A percentile compares a stretch with the other conserved stretches of the same genome.
Conservation (phyloP, 202 grass and related monocot genomes). For the Carex arenaria region DNA sequence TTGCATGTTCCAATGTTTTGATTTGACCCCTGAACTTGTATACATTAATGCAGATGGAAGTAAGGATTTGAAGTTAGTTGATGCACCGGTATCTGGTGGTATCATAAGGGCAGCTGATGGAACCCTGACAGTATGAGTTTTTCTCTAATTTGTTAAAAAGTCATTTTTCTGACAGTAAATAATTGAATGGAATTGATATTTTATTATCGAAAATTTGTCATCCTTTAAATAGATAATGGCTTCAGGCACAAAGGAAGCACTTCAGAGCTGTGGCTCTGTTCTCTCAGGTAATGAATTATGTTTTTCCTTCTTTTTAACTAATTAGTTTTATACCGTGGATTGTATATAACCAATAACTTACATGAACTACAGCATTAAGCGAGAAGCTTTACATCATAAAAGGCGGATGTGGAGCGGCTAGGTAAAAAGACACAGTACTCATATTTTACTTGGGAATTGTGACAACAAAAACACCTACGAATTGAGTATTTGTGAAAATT, state of each 20-base stretch:
- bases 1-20: neutral
- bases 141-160: neutral
- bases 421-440: constrained; percentile 39
- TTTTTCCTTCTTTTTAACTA: constrained; percentile 17
- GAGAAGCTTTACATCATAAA: constrained; percentile 96
- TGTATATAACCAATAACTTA: constrained; percentile 3
- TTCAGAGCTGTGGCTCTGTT: constrained; percentile 50
- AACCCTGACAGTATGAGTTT: constrained; percentile 62
- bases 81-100: constrained; percentile 94
- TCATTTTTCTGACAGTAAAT: neutral
- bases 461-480: neutral
- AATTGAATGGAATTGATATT: neutral
- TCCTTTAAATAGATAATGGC: constrained; percentile 70
- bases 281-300: constrained; percentile 56
- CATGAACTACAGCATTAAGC: constrained; percentile 59
- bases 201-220: constrained; percentile 16
- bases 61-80: constrained; percentile 64
- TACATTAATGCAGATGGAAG: constrained; percentile 51
- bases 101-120: constrained; percentile 91
- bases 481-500: neutral
- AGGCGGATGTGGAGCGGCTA: constrained; percentile 98
- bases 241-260: constrained; percentile 80
- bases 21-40: neutral
- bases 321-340: neutral
- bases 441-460: constrained; percentile 3